Evolutionary conservation across 306 rosid species (phyloP).

Genomic region (barrel medic (Medicago truncatula)): MtrunA17r5.0-ANR NC_053046.1:30963001-30963500

Average conservation of each 20-base stretch:
- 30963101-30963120: too few relatives aligned
- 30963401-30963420: not conserved
- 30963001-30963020: too few relatives aligned
- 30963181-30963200: too few relatives aligned
- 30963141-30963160: too few relatives aligned
- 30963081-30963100: too few relatives aligned
- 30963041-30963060: too few relatives aligned
- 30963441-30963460: not conserved
- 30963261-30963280: not conserved
- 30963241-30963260: too few relatives aligned
- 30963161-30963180: too few relatives aligned
- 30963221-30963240: too few relatives aligned
- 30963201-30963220: not conserved
- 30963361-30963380: not conserved
- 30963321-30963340: not conserved
- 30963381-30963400: not conserved
- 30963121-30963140: too few relatives aligned
- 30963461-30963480: not conserved
- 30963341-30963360: not conserved
- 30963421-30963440: not conserved
- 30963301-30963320: not conserved
- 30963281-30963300: not conserved
- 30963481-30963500: not conserved
- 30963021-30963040: too few relatives aligned
- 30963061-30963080: too few relatives aligned